phyloP scores from a whole-genome alignment of 1,139 yeast species.

The Wickerhamomyces sp. region DNA sequence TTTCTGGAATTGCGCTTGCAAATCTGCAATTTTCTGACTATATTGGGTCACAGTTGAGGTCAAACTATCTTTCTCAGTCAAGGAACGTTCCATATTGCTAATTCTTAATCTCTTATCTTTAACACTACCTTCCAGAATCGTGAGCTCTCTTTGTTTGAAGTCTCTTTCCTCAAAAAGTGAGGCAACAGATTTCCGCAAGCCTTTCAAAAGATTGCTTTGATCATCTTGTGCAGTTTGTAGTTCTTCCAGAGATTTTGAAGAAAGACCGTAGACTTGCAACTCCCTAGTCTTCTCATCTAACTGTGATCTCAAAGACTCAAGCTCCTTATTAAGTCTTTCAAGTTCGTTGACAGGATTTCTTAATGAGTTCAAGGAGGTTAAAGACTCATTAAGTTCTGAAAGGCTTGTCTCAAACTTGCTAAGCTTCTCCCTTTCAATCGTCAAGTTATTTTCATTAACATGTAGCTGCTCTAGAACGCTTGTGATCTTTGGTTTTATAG shows the following conservation, averaged over 20 bases:
- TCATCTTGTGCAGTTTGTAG: slow-evolving; percentile 46
- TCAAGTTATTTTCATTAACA: not conserved
- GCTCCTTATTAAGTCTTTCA: slow-evolving; percentile 34
- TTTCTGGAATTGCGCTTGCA: slow-evolving; percentile 21
- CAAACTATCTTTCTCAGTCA: slow-evolving; percentile 38
- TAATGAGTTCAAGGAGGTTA: slow-evolving; percentile 21
- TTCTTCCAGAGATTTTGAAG: slow-evolving; percentile 40
- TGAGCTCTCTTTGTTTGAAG: slow-evolving; percentile 40
- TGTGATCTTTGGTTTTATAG: slow-evolving; percentile 7
- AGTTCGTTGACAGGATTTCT: slow-evolving; percentile 36
- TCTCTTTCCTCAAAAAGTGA: slow-evolving; percentile 48
- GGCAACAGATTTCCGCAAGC: slow-evolving; percentile 40
- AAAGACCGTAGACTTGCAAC: slow-evolving; percentile 31
- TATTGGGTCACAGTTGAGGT: slow-evolving; percentile 29
- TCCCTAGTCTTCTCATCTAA: slow-evolving; percentile 36
- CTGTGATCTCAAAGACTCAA: slow-evolving; percentile 30
- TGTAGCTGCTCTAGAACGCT: slow-evolving; percentile 1
- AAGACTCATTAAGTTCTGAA: not conserved
- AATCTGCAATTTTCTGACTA: slow-evolving; percentile 22
- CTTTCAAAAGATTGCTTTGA: slow-evolving; percentile 40
- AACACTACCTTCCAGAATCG: slow-evolving; percentile 46
- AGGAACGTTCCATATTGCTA: slow-evolving; percentile 48
- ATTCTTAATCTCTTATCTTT: slow-evolving; percentile 56
- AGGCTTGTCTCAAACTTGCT: not conserved
- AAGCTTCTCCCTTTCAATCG: not conserved